A percentile compares a stretch with the other conserved stretches of the same genome.
These are phyloP conservation scores for Arxiozyma slooffiae DNA, from an alignment of 1,139 yeast species.

Conservation along the genomic window DNA sequence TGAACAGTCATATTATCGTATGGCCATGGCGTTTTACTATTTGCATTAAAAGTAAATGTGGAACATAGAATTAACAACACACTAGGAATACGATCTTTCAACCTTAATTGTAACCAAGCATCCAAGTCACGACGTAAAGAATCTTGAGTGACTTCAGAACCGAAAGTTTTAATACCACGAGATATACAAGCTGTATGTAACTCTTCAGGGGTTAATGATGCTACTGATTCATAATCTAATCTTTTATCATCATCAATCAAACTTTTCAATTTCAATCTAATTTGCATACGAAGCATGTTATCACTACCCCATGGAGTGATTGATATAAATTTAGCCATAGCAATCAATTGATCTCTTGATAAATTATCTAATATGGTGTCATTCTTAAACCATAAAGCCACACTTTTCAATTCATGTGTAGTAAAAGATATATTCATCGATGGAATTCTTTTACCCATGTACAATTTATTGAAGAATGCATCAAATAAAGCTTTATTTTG, in stretches of 20 bases:
- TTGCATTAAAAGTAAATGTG: conserved; percentile 61
- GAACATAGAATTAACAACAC: conserved; percentile 76
- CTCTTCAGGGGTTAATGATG: conserved; percentile 70
- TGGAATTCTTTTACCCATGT: conserved; percentile 44
- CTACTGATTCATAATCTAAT: conserved; percentile 90
- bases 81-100: conserved; percentile 84
- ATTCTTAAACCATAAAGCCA: conserved; percentile 85
- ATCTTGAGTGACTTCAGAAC: conserved; percentile 63
- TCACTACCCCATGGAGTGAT: conserved; percentile 91
- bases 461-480: conserved; percentile 64
- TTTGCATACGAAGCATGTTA: conserved; percentile 81
- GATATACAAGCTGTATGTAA: conserved; percentile 84
- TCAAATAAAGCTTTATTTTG: conserved; percentile 72
- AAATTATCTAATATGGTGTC: conserved; percentile 89
- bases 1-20: conserved; percentile 3
- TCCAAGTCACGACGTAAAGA: conserved; percentile 72
- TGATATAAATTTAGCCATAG: conserved; percentile 89
- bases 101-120: conserved; percentile 84
- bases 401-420: conserved; percentile 63
- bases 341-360: conserved; percentile 84
- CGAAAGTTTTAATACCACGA: conserved; percentile 76
- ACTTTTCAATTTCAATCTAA: conserved; percentile 79
- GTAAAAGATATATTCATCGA: conserved; percentile 56
- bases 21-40: conserved; percentile 1
- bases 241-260: conserved; percentile 88